Base-by-base conservation (phyloP, 768 basidiomycete species). In the Myochromella boudieri region DNA sequence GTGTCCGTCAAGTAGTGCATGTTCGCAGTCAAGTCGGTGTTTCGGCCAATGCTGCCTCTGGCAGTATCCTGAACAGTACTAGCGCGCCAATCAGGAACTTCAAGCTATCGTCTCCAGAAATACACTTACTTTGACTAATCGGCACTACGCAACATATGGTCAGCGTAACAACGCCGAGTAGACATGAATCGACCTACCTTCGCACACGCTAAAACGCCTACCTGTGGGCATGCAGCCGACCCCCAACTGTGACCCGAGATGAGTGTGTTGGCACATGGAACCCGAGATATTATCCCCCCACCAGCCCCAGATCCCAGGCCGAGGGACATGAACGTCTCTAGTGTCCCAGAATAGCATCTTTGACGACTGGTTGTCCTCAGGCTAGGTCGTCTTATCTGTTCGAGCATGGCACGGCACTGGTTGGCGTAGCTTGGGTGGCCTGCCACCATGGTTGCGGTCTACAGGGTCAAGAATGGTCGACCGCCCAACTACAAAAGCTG, bases 31-130 rank as follows among this genome's bases (percentile, higher is more conserved):
- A 21, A 54, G 43, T n/a, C 64, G 63, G 49, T 70, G 69, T 37
- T 55, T 66, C 6, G 60, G 41, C 68, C 65, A 68, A 49, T 70
- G 68, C 38, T 64, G 65, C 12, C 59, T 59, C 33, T 65, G 69
- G 46, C 68, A 70, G 20, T 61, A 55, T 44, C 55, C 62, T 7
- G 67, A 69, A 36, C 67, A 69, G 48, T 69, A 69, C 68, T 69
- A 27, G 15, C 7, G 28, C 2, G 8, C 2, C 28, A 26, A 29
- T 31, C 10, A 39, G 27, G 17, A 3, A 21, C 4, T n/a, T 38
- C 14, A 40, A 10, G 21, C 1, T 4, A 9, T 25, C n/a, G 25
- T 18, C 6, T 2, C n/a, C 26, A 10, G 3, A 24, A 15, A 3
- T n/a, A 25, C 15, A 8, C 34, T 21, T 20, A 42, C 37, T 31